Evolutionary conservation across 306 rosid species (phyloP), one percentile per base, ranked within the genome.

Genomic region (Cucurbita pepo): DNA sequence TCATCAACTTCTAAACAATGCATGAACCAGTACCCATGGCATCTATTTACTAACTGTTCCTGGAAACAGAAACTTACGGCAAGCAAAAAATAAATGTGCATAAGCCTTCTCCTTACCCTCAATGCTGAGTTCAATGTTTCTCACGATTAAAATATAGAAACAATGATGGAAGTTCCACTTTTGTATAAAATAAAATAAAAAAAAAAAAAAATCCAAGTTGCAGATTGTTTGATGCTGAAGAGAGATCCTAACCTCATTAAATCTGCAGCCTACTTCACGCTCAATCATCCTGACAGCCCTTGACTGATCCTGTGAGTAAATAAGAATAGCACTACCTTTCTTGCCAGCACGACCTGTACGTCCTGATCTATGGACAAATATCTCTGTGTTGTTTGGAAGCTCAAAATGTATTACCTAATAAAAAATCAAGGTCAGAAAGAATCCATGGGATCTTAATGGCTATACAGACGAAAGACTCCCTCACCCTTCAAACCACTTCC

Each of bases 261-360:
- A 95, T 83, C 65, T 86, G 85, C 82, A 69, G 67, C 97, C 97
- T 59, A 95, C 97, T 59, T 95, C 99, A 53, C 90, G 88, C 82
- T 95, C 99, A 74, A 95, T 91, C 30, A 71, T 16, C 83, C 50
- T 88, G 37, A 91, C 87, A 71, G 86, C 82, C 86, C 90, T 89
- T 19, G 83, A 12, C 79, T 95, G 93, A 54, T 79, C 91, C 11
- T 82, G 87, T 3, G 93, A 62, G 82, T 95, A 79, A 36, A 95
- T 78, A 69, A 89, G 88, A 83, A 95, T 85, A 58, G 95, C 99
- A 76, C 80, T 71, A 76, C 99, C 99, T 82, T 86, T 95, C 89
- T 86, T 95, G 74, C 99, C 99, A 75, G 99, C 97, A 81, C 99
- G 95, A 38, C 99, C 99, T 67, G 99, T 95, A 72, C 99, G 83